These are phyloP conservation scores for Lactifluus volemus DNA, from an alignment of 768 basidiomycete species.

Conservation along the genomic window DNA sequence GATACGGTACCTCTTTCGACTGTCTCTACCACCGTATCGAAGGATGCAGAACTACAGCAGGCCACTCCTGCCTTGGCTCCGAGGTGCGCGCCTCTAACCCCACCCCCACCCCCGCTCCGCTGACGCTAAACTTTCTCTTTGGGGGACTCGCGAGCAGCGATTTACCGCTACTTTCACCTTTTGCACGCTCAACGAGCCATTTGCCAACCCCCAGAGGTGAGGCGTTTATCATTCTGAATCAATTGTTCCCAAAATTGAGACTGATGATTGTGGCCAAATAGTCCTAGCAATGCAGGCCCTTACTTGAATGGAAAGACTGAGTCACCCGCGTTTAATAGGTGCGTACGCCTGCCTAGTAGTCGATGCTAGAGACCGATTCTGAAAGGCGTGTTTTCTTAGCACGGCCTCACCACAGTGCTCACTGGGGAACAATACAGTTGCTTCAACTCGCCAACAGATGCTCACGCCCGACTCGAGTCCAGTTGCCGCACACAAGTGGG, in stretches of 20 bases:
- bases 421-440: neutral
- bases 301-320: conserved; percentile 16
- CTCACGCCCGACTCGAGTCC: conserved; percentile 19
- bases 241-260: neutral
- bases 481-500: conserved; percentile 10
- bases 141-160: neutral
- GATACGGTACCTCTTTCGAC: neutral
- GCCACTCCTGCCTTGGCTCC: neutral
- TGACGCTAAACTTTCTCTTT: neutral
- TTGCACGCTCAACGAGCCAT: conserved; percentile 17
- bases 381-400: neutral
- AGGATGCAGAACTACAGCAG: neutral
- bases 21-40: neutral
- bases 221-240: conserved; percentile 1
- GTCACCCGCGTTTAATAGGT: conserved; percentile 8
- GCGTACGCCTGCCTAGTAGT: neutral
- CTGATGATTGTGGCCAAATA: neutral
- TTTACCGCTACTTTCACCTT: conserved; percentile 7
- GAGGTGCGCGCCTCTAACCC: neutral
- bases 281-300: conserved; percentile 10
- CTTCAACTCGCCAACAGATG: conserved; percentile 10
- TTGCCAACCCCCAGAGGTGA: conserved; percentile 30
- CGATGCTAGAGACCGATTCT: neutral
- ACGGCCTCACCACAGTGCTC: neutral
- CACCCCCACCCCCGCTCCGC: too few species aligned